phyloP scores from a whole-genome alignment of 441 rosid genomes.

The Aleurites moluccanus region DNA sequence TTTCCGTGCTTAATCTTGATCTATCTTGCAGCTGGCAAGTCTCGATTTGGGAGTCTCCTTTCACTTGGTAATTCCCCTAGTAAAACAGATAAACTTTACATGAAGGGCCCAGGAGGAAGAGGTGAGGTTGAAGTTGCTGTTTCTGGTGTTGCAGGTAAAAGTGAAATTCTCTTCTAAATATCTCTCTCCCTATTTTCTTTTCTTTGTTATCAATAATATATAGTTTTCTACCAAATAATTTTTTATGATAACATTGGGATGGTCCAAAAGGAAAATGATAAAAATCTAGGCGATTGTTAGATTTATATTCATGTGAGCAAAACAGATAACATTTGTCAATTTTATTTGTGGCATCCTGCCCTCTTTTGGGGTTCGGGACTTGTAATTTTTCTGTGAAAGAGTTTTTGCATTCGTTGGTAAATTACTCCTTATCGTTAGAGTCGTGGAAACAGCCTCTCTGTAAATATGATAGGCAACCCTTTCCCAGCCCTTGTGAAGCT shows the following conservation, averaged over 20 bases:
- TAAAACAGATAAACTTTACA: constrained; percentile 83
- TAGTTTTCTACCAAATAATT: not conserved
- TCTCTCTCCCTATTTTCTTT: not conserved
- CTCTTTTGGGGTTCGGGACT: not conserved
- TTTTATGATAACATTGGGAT: constrained; percentile 5
- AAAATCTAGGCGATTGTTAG: not conserved
- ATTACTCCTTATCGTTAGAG: not conserved
- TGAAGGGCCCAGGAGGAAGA: constrained; percentile 98
- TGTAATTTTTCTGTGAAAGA: constrained; percentile 2
- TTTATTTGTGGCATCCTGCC: not conserved
- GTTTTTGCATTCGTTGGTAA: constrained; percentile 5
- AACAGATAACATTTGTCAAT: not conserved
- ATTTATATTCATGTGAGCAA: not conserved
- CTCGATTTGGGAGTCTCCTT: constrained; percentile 79
- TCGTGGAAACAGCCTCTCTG: not conserved
- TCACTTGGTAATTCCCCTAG: constrained; percentile 69
- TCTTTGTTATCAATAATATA: not conserved
- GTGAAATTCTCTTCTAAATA: not conserved
- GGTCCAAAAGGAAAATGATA: not conserved
- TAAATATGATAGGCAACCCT: not conserved
- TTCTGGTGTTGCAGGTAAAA: constrained; percentile 81
- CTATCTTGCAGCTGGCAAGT: constrained; percentile 64
- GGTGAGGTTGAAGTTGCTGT: constrained; percentile 99
- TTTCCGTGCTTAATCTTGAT: constrained; percentile 8
- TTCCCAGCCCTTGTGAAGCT: not conserved